Conservation (phyloP, 2,329 filamentous ascomycete species). For the Epichloe hybrida region DNA sequence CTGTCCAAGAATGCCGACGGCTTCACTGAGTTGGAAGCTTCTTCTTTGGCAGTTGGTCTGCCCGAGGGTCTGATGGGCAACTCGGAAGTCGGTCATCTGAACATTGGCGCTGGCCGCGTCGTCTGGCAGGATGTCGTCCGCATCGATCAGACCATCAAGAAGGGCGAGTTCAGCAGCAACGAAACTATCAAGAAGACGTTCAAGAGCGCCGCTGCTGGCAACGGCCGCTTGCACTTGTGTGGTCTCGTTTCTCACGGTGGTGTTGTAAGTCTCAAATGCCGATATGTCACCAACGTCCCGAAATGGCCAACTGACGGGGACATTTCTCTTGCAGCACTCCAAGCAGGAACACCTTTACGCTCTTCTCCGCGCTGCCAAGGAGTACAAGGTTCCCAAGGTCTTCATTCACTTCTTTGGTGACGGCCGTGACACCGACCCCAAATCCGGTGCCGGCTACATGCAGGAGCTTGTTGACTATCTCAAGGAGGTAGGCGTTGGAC, state of each 20-base stretch:
- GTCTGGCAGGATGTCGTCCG: slow-evolving; percentile 98
- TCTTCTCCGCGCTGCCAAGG: slow-evolving; percentile 81
- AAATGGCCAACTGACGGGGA: neutral
- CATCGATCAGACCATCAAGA: slow-evolving; percentile 88
- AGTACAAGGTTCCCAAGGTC: slow-evolving; percentile 73
- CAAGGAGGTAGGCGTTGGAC: slow-evolving; percentile 72
- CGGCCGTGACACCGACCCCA: slow-evolving; percentile 94
- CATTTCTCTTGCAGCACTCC: slow-evolving; percentile 46
- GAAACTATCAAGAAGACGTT: slow-evolving; percentile 67
- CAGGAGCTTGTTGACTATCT: slow-evolving; percentile 67
- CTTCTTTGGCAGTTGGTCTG: slow-evolving; percentile 86
- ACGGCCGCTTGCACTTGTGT: slow-evolving; percentile 81
- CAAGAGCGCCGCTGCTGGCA: slow-evolving; percentile 68
- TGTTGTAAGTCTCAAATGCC: slow-evolving; percentile 42
- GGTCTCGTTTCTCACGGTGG: slow-evolving; percentile 91
- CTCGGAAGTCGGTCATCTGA: slow-evolving; percentile 95
- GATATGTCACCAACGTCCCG: neutral
- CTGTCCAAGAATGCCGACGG: slow-evolving; percentile 73
- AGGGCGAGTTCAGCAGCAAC: slow-evolving; percentile 62
- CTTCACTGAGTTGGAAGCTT: slow-evolving; percentile 88
- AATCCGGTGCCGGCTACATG: slow-evolving; percentile 81
- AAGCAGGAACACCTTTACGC: slow-evolving; percentile 89
- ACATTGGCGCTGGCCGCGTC: slow-evolving; percentile 93
- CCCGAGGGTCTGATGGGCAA: slow-evolving; percentile 98
- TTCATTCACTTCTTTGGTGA: slow-evolving; percentile 99